Conservation (phyloP, 2,329 filamentous ascomycete species). For the Aspergillus latus region DNA sequence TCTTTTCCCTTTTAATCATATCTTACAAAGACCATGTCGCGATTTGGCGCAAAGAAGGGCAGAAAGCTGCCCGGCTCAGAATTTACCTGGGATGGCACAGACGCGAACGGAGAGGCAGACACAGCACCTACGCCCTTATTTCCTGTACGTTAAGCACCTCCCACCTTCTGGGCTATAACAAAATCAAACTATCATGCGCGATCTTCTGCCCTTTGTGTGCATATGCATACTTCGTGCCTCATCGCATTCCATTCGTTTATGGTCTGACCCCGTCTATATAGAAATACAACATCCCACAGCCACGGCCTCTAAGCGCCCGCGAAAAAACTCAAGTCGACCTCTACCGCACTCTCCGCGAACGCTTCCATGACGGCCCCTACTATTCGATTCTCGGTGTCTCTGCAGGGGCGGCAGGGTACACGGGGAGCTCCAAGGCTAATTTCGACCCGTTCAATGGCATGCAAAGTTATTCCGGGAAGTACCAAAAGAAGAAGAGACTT, state of each 20-base stretch:
- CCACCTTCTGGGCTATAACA: not conserved
- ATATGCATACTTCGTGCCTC: too few species aligned
- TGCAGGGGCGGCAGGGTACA: slow-evolving; percentile 46
- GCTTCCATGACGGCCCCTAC: slow-evolving; percentile 60
- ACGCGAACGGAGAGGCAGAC: slow-evolving; percentile 41
- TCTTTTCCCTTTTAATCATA: not conserved
- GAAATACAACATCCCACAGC: slow-evolving; percentile 40
- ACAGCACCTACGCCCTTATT: slow-evolving; percentile 49
- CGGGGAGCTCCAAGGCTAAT: slow-evolving; percentile 42
- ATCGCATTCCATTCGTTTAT: too few species aligned
- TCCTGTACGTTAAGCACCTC: slow-evolving; percentile 40
- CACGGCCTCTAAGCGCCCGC: slow-evolving; percentile 31
- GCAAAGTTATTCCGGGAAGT: slow-evolving; percentile 60
- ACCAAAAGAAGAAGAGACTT: slow-evolving; percentile 56
- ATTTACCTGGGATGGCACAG: slow-evolving; percentile 41
- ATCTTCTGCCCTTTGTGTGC: not conserved
- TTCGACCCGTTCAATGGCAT: slow-evolving; percentile 64
- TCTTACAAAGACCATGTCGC: slow-evolving; percentile 35
- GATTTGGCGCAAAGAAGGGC: slow-evolving; percentile 40
- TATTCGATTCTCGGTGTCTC: slow-evolving; percentile 54
- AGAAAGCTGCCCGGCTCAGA: slow-evolving; percentile 43
- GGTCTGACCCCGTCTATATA: slow-evolving; percentile 14
- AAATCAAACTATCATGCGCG: not conserved
- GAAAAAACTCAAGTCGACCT: slow-evolving; percentile 52
- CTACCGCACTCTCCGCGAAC: slow-evolving; percentile 54